Conservation (phyloP, 1,284 basidiomycete species). For the Cystobasidium pallidum region DNA sequence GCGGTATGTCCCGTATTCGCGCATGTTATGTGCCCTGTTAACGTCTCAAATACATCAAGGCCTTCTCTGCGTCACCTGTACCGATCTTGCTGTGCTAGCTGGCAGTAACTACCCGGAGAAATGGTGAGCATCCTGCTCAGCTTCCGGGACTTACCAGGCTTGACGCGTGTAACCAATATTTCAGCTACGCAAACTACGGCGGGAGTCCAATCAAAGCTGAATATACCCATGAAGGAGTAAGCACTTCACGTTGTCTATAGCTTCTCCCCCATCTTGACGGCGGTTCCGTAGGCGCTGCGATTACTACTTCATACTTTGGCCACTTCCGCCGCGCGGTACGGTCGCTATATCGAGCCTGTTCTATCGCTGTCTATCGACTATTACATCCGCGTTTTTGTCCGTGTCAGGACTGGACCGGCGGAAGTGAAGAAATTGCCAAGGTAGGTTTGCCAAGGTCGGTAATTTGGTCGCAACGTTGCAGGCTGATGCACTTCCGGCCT, state of each 20-base stretch:
- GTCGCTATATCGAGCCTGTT: conserved; percentile 87
- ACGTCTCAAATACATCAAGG: no score
- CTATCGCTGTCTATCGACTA: conserved; percentile 95
- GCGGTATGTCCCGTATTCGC: conserved; percentile 67
- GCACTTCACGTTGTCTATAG: conserved; percentile 51
- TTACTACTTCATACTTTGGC: conserved; percentile 85
- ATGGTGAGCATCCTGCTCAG: conserved; percentile 63
- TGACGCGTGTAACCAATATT: conserved; percentile 18
- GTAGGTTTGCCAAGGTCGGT: no score
- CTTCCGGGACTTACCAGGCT: background rate
- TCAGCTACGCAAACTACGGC: conserved; percentile 91
- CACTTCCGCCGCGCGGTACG: conserved; percentile 85
- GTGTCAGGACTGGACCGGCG: conserved; percentile 73
- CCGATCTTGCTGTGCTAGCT: conserved; percentile 90
- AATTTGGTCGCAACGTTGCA: conserved; percentile 27
- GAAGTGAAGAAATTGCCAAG: conserved; percentile 82
- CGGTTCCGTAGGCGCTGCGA: conserved; percentile 71
- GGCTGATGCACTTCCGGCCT: conserved; percentile 63
- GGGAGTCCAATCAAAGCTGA: conserved; percentile 89
- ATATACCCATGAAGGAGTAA: conserved; percentile 87
- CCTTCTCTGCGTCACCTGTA: conserved; percentile 92
- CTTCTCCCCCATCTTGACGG: background rate
- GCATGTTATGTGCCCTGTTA: no score
- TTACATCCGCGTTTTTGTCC: conserved; percentile 90
- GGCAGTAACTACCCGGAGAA: conserved; percentile 96